These are phyloP conservation scores for Climacium dendroides DNA, from an alignment of 225 moss, liverwort and hornwort species.

Conservation along the genomic window DNA sequence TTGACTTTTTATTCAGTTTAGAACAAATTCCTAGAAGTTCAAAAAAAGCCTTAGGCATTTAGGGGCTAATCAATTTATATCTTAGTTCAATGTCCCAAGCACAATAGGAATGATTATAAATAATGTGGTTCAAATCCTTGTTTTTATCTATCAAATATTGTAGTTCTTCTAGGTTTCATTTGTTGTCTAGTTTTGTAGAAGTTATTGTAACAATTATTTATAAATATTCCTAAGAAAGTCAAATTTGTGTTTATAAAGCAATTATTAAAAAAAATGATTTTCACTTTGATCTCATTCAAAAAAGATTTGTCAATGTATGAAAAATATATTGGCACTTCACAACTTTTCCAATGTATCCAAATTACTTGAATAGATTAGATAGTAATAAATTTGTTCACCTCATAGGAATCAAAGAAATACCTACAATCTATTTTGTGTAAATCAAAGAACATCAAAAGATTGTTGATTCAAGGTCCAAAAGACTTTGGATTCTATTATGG, in stretches of 20 bases:
- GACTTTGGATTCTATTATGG: neutral
- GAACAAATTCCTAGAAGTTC: too few species aligned
- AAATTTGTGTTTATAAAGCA: neutral
- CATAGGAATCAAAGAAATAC: neutral
- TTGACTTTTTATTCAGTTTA: too few species aligned
- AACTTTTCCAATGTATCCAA: neutral
- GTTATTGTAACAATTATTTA: neutral
- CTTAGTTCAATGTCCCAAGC: neutral
- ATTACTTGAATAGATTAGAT: neutral
- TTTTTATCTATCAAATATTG: neutral
- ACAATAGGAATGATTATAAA: neutral
- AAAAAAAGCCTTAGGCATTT: too few species aligned
- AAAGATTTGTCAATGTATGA: neutral
- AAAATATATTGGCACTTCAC: neutral
- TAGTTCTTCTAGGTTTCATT: neutral
- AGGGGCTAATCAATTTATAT: neutral
- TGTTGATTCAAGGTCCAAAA: too few species aligned
- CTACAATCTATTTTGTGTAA: neutral
- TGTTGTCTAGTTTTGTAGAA: neutral
- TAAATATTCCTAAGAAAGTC: neutral
- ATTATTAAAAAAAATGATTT: neutral
- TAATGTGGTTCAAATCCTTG: neutral
- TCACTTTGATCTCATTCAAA: fast-evolving
- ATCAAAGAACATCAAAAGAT: neutral
- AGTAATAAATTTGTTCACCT: neutral